Base-by-base conservation (phyloP, 345 rosid genomes). In the Mallotus nudiflorus region DNA sequence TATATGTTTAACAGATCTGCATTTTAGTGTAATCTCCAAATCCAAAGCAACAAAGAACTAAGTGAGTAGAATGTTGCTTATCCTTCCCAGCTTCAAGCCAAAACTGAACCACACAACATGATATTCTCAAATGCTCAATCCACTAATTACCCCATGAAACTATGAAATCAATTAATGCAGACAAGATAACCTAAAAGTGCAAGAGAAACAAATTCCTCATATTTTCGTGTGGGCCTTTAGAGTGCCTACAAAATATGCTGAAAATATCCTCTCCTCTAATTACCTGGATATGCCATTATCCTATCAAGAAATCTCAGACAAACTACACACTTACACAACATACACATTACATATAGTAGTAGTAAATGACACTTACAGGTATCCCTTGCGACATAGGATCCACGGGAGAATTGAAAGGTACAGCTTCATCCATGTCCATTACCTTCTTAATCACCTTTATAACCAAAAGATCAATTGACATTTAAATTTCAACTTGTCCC, bases 371-470 rank as follows among this genome's bases (percentile, higher is more conserved):
- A 73, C 72, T 74, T 67, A 74, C 77, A 45, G 70, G 66, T 39
- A 74, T 10, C 61, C 72, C 77, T 55, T 60, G 40, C 42, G 72
- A 28, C 59, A 60, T 48, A 74, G 72, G 77, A 67, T 74, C 68
- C 52, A 74, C 72, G 20, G 77, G 77, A 37, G 77, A 24, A 29
- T 18, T 67, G 16, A 74, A 74, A 52, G 68, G 55, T 61, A 15
- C 55, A 27, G 77, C 72, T 29, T 74, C 77, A 50, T 74, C 68
- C 77, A 74, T 67, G 27, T 51, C 63, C 77, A 74, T 60, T 1
- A 74, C 67, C 62, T 59, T 74, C 68, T 74, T 67, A 51, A 74
- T 74, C 67, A 74, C 77, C 77, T 74, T 33, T 33, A 33, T 33
- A 73, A 22, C 15, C 22, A 58, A 49, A 50, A n/a, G n/a, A n/a